Conservation (phyloP, 2,329 filamentous ascomycete species). For the Emergomyces orientalis region DNA sequence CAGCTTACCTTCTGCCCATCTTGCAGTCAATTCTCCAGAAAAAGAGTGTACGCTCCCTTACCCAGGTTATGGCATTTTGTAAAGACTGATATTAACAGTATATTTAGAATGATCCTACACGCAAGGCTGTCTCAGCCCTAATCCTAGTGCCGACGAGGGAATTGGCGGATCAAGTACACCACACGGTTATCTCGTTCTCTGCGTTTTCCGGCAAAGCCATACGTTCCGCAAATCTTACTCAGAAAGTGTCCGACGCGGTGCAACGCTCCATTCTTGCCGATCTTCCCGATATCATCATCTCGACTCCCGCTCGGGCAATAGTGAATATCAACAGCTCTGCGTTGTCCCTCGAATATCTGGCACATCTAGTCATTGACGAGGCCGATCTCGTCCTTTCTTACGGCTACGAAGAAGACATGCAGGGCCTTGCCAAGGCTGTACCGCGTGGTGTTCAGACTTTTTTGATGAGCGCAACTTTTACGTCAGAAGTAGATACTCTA, state of each 20-base stretch:
- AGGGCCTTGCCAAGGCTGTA: conserved; percentile 65
- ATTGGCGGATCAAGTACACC: conserved; percentile 82
- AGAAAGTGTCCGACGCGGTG: conserved; percentile 82
- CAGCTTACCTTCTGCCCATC: conserved; percentile 88
- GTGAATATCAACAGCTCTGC: conserved; percentile 65
- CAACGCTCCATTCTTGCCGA: conserved; percentile 79
- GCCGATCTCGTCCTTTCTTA: conserved; percentile 90
- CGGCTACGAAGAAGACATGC: conserved; percentile 83
- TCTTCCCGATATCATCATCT: conserved; percentile 78
- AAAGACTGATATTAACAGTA: conserved; percentile 48
- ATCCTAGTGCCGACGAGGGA: conserved; percentile 92
- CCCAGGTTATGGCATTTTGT: background rate
- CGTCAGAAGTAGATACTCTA: conserved; percentile 73
- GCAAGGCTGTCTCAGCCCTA: conserved; percentile 57
- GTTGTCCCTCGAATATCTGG: conserved; percentile 60
- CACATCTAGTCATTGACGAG: conserved; percentile 82
- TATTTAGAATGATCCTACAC: conserved; percentile 45
- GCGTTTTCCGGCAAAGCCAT: conserved; percentile 79
- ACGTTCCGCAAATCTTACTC: conserved; percentile 73
- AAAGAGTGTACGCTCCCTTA: conserved; percentile 50
- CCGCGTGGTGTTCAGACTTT: conserved; percentile 83
- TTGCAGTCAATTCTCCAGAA: conserved; percentile 71
- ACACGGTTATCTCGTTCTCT: conserved; percentile 65
- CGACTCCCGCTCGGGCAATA: conserved; percentile 77
- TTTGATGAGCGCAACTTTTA: conserved; percentile 88